Conservation (phyloP, 116 monocot genomes). For the Dioscorea cayenensis region DNA sequence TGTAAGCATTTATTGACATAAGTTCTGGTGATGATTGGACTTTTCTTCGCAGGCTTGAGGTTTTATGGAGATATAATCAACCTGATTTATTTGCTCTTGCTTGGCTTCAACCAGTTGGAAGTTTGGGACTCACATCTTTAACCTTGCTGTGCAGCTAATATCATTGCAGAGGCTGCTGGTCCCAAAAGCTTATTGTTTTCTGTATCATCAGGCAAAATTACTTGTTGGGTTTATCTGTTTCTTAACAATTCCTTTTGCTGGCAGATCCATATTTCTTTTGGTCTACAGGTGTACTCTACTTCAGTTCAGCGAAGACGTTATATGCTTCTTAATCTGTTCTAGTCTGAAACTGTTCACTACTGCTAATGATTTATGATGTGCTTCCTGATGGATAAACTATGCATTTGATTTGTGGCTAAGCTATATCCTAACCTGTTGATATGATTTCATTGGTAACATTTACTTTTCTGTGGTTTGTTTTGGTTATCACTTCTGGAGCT, state of each 20-base stretch:
- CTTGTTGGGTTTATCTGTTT: conserved; percentile 11
- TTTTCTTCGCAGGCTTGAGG: conserved; percentile 61
- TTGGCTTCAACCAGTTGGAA: conserved; percentile 65
- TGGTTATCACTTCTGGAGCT: background rate
- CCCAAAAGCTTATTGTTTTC: background rate
- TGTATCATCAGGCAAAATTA: conserved; percentile 4
- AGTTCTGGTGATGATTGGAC: conserved; percentile 17
- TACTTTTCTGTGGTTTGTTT: background rate
- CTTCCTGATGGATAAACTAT: background rate
- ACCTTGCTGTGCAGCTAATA: conserved; percentile 70
- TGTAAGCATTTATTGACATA: conserved; percentile 13
- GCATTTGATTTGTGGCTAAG: background rate
- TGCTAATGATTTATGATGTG: background rate
- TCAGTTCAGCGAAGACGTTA: background rate
- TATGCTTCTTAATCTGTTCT: background rate
- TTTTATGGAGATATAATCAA: conserved; percentile 61
- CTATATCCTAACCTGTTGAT: background rate
- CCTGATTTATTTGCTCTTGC: conserved; percentile 78
- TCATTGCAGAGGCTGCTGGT: conserved; percentile 54
- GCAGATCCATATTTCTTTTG: background rate
- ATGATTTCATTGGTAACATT: background rate
- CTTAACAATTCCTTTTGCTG: conserved; percentile 11
- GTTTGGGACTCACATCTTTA: conserved; percentile 80
- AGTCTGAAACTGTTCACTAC: background rate
- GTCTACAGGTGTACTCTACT: background rate